phyloP scores from a whole-genome alignment of 208 protist genomes.

The Acanthamoeba rhysodes region DNA sequence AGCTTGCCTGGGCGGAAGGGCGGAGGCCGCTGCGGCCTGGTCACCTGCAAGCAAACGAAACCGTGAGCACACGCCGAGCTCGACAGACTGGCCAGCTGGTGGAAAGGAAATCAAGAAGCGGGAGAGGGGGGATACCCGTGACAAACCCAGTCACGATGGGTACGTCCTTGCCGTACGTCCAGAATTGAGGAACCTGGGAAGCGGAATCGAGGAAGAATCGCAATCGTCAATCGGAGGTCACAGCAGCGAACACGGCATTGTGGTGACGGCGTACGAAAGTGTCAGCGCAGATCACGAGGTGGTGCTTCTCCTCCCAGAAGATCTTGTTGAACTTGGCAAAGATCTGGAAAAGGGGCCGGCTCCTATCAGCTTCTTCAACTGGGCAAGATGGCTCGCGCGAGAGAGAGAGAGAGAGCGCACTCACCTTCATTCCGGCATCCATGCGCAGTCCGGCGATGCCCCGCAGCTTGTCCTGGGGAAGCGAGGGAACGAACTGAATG shows the following conservation, averaged over 20 bases:
- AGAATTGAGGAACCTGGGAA: constrained; percentile 18
- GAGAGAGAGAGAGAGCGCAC: background rate
- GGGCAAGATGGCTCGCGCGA: background rate
- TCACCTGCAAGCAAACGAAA: background rate
- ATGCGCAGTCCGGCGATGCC: background rate
- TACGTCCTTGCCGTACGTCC: constrained; percentile 39
- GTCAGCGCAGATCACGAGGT: constrained; percentile 7
- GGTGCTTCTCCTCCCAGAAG: constrained; percentile 60
- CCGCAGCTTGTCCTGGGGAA: background rate
- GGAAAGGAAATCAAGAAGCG: no score
- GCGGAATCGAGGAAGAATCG: background rate
- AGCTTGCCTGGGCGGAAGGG: background rate
- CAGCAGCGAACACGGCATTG: background rate
- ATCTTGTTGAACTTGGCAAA: constrained; percentile 51
- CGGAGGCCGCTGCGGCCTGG: background rate
- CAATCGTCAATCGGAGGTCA: no score
- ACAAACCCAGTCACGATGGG: constrained; percentile 42
- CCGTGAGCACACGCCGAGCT: background rate
- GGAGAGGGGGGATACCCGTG: background rate
- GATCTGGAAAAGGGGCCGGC: background rate
- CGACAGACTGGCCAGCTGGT: background rate
- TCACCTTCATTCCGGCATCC: constrained; percentile 45
- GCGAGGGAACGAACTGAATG: constrained; percentile 18
- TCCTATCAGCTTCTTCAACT: background rate
- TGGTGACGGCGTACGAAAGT: background rate